phyloP scores from a whole-genome alignment of 139 green algal species.

The Ettlia oleoabundans region DNA sequence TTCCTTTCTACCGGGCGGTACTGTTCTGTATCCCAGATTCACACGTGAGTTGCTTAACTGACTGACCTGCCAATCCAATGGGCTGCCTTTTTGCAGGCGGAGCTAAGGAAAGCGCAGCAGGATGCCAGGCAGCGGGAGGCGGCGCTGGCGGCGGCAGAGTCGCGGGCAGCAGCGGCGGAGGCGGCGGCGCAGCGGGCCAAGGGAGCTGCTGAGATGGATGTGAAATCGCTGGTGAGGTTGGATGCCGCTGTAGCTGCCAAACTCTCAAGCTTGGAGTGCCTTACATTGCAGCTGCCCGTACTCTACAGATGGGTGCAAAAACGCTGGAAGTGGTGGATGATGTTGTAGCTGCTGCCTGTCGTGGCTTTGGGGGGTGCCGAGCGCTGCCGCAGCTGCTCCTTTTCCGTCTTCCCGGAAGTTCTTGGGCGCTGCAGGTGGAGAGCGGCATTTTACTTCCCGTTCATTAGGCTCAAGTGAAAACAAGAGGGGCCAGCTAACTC shows the following conservation, averaged over 20 bases:
- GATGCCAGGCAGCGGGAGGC: not conserved
- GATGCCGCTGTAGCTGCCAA: not conserved
- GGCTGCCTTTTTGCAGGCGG: not conserved
- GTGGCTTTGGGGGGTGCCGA: too few species aligned
- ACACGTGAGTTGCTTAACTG: not conserved
- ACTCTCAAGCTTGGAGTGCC: not conserved
- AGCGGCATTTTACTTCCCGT: too few species aligned
- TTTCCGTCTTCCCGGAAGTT: too few species aligned
- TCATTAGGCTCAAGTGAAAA: too few species aligned
- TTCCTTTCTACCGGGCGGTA: too few species aligned
- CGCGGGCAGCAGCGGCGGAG: conserved; percentile 9
- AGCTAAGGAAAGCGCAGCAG: not conserved
- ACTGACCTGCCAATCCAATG: not conserved
- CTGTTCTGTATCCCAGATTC: not conserved
- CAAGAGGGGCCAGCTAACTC: too few species aligned
- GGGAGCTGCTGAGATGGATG: not conserved
- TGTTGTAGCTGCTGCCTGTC: too few species aligned
- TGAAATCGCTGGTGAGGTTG: conserved; percentile 12
- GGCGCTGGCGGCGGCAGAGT: not conserved
- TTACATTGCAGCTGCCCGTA: not conserved
- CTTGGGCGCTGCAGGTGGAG: too few species aligned
- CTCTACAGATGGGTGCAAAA: not conserved
- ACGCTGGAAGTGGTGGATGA: too few species aligned
- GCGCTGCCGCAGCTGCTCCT: too few species aligned
- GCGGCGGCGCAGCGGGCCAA: conserved; percentile 6